Conservation (phyloP, 2,329 filamentous ascomycete species). For the Aspergillus hortae region DNA sequence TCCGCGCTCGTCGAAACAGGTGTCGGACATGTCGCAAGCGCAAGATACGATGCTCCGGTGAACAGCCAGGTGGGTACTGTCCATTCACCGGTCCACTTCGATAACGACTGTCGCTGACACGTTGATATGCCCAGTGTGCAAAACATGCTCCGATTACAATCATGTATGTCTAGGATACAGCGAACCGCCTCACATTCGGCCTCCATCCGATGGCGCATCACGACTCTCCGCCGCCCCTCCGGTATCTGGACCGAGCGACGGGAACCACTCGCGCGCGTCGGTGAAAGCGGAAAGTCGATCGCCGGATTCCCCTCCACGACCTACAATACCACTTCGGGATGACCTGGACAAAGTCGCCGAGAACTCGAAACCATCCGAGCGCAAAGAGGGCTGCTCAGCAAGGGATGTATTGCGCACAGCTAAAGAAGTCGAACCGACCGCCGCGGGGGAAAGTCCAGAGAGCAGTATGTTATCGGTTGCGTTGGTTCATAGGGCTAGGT, state of each 20-base stretch:
- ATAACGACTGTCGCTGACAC: constrained; percentile 5
- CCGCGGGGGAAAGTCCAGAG: constrained; percentile 29
- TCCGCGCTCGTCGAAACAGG: constrained; percentile 34
- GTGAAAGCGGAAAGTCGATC: constrained; percentile 25
- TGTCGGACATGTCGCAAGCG: constrained; percentile 71
- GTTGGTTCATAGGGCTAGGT: background rate
- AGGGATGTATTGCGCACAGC: constrained; percentile 15
- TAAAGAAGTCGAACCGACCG: constrained; percentile 25
- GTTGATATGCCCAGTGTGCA: constrained; percentile 47
- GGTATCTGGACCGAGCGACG: constrained; percentile 16
- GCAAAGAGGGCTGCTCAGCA: constrained; percentile 14
- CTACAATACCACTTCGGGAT: constrained; percentile 5
- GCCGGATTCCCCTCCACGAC: constrained; percentile 19
- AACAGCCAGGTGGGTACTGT: constrained; percentile 54
- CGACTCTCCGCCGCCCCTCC: constrained; percentile 19
- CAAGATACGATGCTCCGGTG: constrained; percentile 72
- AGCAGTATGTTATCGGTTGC: constrained; percentile 30
- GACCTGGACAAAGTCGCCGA: constrained; percentile 15
- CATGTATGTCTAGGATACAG: constrained; percentile 67
- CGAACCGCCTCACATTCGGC: constrained; percentile 41
- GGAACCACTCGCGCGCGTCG: constrained; percentile 10
- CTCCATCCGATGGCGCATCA: constrained; percentile 27
- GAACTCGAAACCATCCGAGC: constrained; percentile 10
- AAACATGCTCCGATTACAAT: constrained; percentile 68
- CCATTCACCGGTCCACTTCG: background rate